Evolutionary conservation across 306 rosid genomes (phyloP).

Genomic region (Fragaria nilgerrensis): DNA sequence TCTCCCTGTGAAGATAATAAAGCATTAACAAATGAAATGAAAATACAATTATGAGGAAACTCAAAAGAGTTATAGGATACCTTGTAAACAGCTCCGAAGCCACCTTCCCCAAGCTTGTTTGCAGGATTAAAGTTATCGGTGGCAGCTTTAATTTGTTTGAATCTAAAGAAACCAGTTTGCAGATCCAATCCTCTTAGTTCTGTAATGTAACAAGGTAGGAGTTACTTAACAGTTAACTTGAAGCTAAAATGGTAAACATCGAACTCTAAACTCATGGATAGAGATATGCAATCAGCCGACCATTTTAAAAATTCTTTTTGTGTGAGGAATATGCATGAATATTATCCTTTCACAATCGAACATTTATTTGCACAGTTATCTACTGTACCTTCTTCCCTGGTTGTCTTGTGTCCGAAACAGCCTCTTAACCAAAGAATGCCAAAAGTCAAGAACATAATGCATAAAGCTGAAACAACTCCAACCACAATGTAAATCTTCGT

Average conservation of each 20-base stretch:
- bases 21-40: not conserved
- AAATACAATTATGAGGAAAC: not conserved
- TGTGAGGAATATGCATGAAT: not conserved
- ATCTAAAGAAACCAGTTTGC: slow-evolving; percentile 37
- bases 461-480: slow-evolving; percentile 21
- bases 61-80: not conserved
- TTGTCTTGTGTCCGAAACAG: slow-evolving; percentile 6
- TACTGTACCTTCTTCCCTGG: slow-evolving; percentile 28
- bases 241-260: not conserved
- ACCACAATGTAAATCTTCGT: slow-evolving; percentile 1
- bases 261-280: not conserved
- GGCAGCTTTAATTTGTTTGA: slow-evolving; percentile 35
- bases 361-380: not conserved
- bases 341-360: slow-evolving; percentile 17
- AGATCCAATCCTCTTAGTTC: slow-evolving; percentile 29
- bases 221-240: not conserved
- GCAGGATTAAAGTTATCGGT: slow-evolving; percentile 2
- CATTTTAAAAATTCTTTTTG: not conserved
- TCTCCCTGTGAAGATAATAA: slow-evolving; percentile 10
- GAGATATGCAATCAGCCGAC: not conserved
- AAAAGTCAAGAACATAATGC: not conserved
- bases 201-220: not conserved
- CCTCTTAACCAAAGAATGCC: slow-evolving; percentile 32
- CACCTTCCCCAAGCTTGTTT: slow-evolving; percentile 23
- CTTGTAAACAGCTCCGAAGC: slow-evolving; percentile 26